Evolutionary conservation across 192 early-diverging fungal species (phyloP).

Genomic region (Umbelopsis vinacea): DNA sequence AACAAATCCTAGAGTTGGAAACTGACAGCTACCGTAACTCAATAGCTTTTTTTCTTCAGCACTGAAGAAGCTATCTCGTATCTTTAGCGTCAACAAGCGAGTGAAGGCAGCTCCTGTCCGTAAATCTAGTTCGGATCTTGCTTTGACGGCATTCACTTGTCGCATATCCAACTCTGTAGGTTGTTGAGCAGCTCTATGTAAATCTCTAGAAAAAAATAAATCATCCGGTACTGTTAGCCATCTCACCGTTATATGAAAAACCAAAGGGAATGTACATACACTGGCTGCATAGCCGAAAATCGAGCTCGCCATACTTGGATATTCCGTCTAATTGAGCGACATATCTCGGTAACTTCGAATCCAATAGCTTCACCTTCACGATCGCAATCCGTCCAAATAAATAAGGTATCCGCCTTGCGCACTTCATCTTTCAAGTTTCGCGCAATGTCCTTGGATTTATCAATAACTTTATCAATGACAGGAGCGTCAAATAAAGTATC

Average conservation of each 20-base stretch:
- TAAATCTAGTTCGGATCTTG: constrained; percentile 87
- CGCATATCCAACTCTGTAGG: constrained; percentile 74
- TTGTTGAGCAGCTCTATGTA: constrained; percentile 76
- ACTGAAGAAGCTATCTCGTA: constrained; percentile 55
- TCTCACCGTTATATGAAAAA: background rate
- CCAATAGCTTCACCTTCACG: constrained; percentile 96
- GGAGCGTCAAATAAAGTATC: constrained; percentile 69
- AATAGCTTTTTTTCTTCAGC: constrained; percentile 66
- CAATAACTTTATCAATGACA: constrained; percentile 56
- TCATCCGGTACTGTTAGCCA: too few relatives aligned
- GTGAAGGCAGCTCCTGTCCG: constrained; percentile 92
- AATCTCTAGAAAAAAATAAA: constrained; percentile 56
- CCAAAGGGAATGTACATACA: constrained; percentile 45
- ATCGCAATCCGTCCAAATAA: constrained; percentile 99
- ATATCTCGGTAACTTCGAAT: constrained; percentile 75
- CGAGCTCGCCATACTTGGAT: constrained; percentile 80
- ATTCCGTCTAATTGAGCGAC: constrained; percentile 60
- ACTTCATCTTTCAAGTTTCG: constrained; percentile 71
- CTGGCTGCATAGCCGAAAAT: constrained; percentile 85
- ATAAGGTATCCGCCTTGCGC: constrained; percentile 63
- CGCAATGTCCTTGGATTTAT: constrained; percentile 45
- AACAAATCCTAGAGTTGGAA: constrained; percentile 95
- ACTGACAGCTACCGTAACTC: constrained; percentile 96
- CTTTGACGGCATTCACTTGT: constrained; percentile 81
- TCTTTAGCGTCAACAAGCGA: constrained; percentile 82